Base-by-base conservation (phyloP, 768 basidiomycete species). In the Leucosporidium scottii region DNA sequence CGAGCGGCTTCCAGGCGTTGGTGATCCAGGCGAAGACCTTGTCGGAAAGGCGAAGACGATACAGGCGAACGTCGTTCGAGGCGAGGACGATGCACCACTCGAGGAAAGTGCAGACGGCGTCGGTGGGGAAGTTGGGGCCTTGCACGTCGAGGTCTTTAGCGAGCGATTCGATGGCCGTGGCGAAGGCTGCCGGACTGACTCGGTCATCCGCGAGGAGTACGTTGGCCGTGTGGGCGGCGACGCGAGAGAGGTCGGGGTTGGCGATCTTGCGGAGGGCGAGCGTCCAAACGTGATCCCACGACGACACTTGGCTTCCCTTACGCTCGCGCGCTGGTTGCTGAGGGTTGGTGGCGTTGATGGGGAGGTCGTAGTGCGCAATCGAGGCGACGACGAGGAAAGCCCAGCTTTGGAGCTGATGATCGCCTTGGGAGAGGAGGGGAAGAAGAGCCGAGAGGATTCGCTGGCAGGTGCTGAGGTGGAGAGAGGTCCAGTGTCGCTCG, bases 61-160 rank as follows among this genome's bases (percentile, higher is more conserved):
- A 90, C 21, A 97, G 79, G 25, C 87, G 83, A 65, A 88, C 87
- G 75, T 98, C 92, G 75, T 87, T 86, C 66, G 84, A 85, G 0
- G 91, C 86, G 28, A 91, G 80, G 23, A 81, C 82, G 57, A 97
- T 80, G 64, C 85, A 87, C 31, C 83, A 80, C 8, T 84, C 79
- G 56, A 97, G 81, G 76, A 98, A 91, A 65, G 82, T 81, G 80
- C 93, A 96, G 49, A 94, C 91, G 1, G 93, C 86, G 75, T 99
- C 96, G 74, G 84, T 89, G 0, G 93, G 91, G 74, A 84, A 87
- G 20, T 85, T 80, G 3, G 93, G 93, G 0, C 93, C 93, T 78
- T 98, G 94, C 21, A 96, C 83, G 70, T 91, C 88, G 66, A 99
- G 81, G 69, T 94, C 90, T 69, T 87, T 87, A 1, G 86, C 83